phyloP scores from a whole-genome alignment of 148 eudicot species.

The Hydrangea macrophylla region DNA sequence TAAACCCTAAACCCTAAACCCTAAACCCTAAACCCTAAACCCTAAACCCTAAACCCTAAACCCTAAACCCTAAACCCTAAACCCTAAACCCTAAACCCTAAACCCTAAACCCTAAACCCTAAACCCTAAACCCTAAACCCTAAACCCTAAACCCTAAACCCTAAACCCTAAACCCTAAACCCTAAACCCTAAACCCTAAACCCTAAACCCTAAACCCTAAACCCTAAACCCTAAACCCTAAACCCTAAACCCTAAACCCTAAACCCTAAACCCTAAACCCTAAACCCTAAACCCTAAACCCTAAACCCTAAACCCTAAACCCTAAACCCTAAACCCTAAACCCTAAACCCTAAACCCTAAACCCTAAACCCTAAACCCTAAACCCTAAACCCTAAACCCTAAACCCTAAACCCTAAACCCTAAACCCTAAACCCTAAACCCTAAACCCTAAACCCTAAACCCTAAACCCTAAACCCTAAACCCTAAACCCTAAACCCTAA shows the following conservation, averaged over 20 bases:
- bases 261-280: slow-evolving; percentile 21
- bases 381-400: slow-evolving; percentile 34
- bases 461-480: slow-evolving; percentile 35
- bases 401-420: slow-evolving; percentile 33
- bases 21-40: slow-evolving; percentile 29
- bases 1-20: slow-evolving; percentile 21
- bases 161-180: slow-evolving; percentile 25
- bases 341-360: slow-evolving; percentile 27
- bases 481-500: slow-evolving; percentile 28
- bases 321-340: slow-evolving; percentile 27
- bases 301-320: slow-evolving; percentile 27
- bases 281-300: slow-evolving; percentile 22
- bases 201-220: slow-evolving; percentile 28
- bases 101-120: slow-evolving; percentile 25
- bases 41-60: slow-evolving; percentile 28
- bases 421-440: slow-evolving; percentile 40
- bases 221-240: slow-evolving; percentile 30
- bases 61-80: slow-evolving; percentile 11
- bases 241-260: slow-evolving; percentile 29
- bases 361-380: slow-evolving; percentile 24
- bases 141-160: slow-evolving; percentile 30
- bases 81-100: slow-evolving; percentile 23
- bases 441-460: slow-evolving; percentile 40
- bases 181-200: slow-evolving; percentile 24
- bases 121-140: slow-evolving; percentile 8